Evolutionary conservation across 2,329 filamentous ascomycete species (phyloP).

Genomic region (Fusarium staphyleae): DNA sequence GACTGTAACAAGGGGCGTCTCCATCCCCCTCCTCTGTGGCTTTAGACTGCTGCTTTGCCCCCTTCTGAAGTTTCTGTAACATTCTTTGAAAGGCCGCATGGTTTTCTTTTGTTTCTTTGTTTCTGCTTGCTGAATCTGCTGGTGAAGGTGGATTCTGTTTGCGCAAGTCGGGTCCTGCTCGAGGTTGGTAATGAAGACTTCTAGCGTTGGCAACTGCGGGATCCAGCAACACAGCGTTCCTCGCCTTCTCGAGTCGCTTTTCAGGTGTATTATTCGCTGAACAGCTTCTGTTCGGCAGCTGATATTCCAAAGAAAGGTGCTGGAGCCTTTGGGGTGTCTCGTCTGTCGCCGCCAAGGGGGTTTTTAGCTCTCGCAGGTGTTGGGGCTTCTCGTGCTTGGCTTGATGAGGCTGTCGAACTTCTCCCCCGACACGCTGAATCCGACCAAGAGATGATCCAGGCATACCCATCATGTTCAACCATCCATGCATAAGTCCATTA

Average conservation of each 20-base stretch:
- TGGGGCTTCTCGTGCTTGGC: neutral
- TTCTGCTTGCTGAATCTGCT: neutral
- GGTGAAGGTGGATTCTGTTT: neutral
- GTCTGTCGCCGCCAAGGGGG: neutral
- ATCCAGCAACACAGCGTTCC: constrained; percentile 28
- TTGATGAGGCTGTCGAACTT: neutral
- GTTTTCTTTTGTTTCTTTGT: constrained; percentile 17
- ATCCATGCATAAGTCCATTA: neutral
- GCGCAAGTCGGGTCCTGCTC: neutral
- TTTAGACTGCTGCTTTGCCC: neutral
- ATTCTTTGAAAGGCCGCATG: constrained; percentile 41
- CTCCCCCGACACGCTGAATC: constrained; percentile 19
- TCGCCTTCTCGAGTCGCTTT: constrained; percentile 8
- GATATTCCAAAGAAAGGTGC: neutral
- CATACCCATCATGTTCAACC: neutral
- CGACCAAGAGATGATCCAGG: constrained; percentile 11
- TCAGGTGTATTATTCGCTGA: neutral
- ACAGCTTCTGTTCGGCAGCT: neutral
- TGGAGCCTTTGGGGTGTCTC: constrained; percentile 8
- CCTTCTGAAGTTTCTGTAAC: constrained; percentile 39
- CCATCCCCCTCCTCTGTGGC: neutral
- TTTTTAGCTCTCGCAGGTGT: constrained; percentile 13
- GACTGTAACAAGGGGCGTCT: neutral
- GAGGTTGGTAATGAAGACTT: neutral
- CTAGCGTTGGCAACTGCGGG: constrained; percentile 26